Evolutionary conservation across 768 basidiomycete species (phyloP).

Genomic region (Fistulinella prunicolor): DNA sequence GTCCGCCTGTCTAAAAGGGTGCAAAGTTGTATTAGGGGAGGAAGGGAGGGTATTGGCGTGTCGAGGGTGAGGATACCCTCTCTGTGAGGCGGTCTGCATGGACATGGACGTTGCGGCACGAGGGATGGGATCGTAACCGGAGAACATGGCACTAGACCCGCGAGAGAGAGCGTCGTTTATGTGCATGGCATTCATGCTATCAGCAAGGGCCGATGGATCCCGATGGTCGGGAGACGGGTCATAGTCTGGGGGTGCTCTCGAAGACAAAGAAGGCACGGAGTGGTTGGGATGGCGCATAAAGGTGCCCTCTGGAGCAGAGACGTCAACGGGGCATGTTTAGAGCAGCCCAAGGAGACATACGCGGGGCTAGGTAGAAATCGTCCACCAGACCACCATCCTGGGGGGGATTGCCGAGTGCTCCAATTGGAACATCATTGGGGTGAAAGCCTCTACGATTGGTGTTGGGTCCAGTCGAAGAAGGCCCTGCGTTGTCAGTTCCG

Average conservation of each 20-base stretch:
- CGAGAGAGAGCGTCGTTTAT: slow-evolving; percentile 42
- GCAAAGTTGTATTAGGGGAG: slow-evolving; percentile 20
- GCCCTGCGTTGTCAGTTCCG: slow-evolving; percentile 6
- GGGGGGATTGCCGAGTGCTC: not conserved
- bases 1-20: slow-evolving; percentile 21
- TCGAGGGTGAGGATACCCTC: slow-evolving; percentile 35
- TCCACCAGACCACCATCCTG: too few relatives aligned
- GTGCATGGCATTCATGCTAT: slow-evolving; percentile 53
- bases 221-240: slow-evolving; percentile 23
- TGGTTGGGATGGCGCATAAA: slow-evolving; percentile 46
- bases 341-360: slow-evolving; percentile 17
- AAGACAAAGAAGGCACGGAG: slow-evolving; percentile 46
- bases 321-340: slow-evolving; percentile 8
- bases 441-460: slow-evolving; percentile 4
- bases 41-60: slow-evolving; percentile 43
- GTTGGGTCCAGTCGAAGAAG: slow-evolving; percentile 4
- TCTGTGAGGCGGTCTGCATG: slow-evolving; percentile 33
- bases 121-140: slow-evolving; percentile 44
- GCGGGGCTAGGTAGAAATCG: slow-evolving; percentile 19
- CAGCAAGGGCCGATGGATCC: slow-evolving; percentile 42
- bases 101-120: slow-evolving; percentile 61
- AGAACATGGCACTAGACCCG: slow-evolving; percentile 29
- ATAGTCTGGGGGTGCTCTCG: slow-evolving; percentile 35
- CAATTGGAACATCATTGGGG: slow-evolving; percentile 6
- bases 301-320: slow-evolving; percentile 14